These are phyloP conservation scores for Gentiana straminea DNA, from an alignment of 257 asterid species.

Conservation along the genomic window DNA sequence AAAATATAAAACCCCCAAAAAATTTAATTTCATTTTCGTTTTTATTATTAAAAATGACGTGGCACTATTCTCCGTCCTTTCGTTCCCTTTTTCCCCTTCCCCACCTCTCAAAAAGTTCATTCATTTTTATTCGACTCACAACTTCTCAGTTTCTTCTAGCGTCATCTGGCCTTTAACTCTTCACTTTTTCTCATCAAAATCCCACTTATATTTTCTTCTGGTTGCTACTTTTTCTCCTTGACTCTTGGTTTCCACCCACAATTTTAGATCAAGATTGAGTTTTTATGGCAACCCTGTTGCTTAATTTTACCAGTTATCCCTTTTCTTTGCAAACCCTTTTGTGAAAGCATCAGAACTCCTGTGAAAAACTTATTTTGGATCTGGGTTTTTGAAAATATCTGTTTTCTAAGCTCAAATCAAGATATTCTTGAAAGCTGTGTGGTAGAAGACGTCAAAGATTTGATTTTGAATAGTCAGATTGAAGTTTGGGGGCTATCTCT, in stretches of 20 bases:
- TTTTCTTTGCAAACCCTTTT: conserved; percentile 7
- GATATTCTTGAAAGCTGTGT: conserved; percentile 9
- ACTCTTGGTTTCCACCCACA: conserved; percentile 10
- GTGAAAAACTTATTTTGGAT: conserved; percentile 2
- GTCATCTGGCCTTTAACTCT: not conserved
- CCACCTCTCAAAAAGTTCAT: conserved; percentile 10
- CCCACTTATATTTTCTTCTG: not conserved
- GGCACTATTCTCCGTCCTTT: conserved; percentile 24
- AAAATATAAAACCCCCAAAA: not conserved
- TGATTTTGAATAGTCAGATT: conserved; percentile 6
- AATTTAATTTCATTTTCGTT: conserved; percentile 2
- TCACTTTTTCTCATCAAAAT: not conserved
- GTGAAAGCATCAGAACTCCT: conserved; percentile 7
- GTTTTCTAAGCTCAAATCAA: conserved; percentile 11
- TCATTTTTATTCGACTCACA: not conserved
- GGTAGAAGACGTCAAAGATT: conserved; percentile 1
- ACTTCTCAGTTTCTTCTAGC: not conserved
- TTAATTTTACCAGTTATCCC: conserved; percentile 4
- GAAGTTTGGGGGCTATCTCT: not conserved
- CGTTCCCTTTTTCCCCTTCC: conserved; percentile 8
- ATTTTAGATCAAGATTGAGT: conserved; percentile 16
- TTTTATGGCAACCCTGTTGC: conserved; percentile 12
- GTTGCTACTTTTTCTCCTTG: conserved; percentile 1
- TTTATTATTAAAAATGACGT: conserved; percentile 33
- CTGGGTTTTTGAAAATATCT: not conserved